Conservation (phyloP, 2,329 filamentous ascomycete genomes). For the Cladosporium sp. region DNA sequence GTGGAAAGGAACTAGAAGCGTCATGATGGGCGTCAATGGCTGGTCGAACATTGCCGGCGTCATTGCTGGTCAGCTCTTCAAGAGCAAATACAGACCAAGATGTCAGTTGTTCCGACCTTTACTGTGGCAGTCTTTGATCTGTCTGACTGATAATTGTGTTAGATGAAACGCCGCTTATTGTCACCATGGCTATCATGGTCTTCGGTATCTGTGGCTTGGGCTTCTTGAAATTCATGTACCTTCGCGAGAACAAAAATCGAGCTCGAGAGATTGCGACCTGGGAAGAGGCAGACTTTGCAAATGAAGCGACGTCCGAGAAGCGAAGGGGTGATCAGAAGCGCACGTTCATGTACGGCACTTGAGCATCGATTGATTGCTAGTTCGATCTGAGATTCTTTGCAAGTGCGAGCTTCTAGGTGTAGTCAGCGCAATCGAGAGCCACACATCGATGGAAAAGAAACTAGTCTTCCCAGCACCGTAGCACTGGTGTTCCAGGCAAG, state of each 20-base stretch:
- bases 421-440: no score
- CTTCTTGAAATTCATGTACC: not conserved
- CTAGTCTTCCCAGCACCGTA: no score
- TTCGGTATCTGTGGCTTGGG: not conserved
- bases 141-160: not conserved
- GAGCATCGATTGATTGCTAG: not conserved
- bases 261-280: not conserved
- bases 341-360: constrained; percentile 4
- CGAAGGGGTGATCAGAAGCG: not conserved
- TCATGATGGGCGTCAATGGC: not conserved
- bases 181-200: not conserved
- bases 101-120: not conserved
- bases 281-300: not conserved
- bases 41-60: constrained; percentile 2
- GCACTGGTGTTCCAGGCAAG: no score
- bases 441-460: no score
- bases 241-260: not conserved
- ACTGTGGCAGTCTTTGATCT: no score
- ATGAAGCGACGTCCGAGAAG: not conserved
- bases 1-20: not conserved
- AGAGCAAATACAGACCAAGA: constrained; percentile 1
- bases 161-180: not conserved
- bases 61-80: not conserved
- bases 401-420: no score
- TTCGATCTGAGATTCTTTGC: no score